Evolutionary conservation across 1,139 yeast genomes (phyloP), one percentile per base, ranked within the genome.

Genomic region (Geotrichum reessii): DNA sequence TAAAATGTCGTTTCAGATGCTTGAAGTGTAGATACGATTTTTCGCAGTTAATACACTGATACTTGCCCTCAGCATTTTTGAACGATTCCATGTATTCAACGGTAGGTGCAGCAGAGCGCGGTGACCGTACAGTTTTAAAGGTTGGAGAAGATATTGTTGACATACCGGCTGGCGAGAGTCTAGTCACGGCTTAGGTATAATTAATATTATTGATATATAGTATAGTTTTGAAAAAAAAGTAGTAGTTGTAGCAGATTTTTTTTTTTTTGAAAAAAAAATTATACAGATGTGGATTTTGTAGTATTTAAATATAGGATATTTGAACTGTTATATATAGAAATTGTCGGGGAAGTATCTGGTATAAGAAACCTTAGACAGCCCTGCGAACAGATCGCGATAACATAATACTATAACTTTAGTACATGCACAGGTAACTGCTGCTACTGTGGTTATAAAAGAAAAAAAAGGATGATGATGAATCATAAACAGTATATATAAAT

Each of bases 1-100:
- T 52, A 52, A 52, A 56, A 50, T 58, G 61, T 14, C 61, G 52
- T 52, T 58, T 58, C 24, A 58, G 52, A 44, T 58, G 61, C 55
- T 58, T 58, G 28, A 53, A 54, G 48, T 56, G 61, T 12, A 50
- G 40, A 37, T 58, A 56, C 27, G 59, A 53, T 44, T 56, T 56
- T 49, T 56, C 53, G 51, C 59, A 56, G 21, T 47, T 59, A 5
- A 61, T 61, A 52, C 67, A 65, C 44, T 64, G 63, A 47, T 55
- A 65, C 33, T 63, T 63, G 19, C 67, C 67, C 6, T 54, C 56
- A 9, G 55, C 42, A 47, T 64, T 63, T 40, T 61, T 62, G 42
- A 53, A 48, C 3, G 58, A 51, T 22, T 55, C 58, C 51, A 55
- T 55, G 52, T 40, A 50, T 25, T 50, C 58, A 2, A 52, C 28